These are phyloP conservation scores for Solanum sitiens DNA, from an alignment of 257 asterid species.

Conservation along the genomic window DNA sequence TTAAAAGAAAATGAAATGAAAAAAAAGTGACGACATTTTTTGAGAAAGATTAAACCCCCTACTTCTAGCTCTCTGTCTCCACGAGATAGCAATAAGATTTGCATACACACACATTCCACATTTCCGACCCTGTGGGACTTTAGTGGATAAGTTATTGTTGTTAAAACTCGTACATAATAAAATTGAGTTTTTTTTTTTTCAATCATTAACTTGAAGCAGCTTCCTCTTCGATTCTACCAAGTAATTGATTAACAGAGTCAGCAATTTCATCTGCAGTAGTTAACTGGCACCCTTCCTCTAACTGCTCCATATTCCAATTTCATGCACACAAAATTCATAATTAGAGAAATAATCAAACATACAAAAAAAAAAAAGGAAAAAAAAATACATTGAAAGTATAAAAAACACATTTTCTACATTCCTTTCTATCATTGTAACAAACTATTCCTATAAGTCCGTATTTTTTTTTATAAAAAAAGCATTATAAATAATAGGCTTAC, in stretches of 20 bases:
- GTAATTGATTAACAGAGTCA: conserved; percentile 31
- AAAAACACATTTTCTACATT: background rate
- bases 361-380: too few species aligned
- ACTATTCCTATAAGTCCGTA: background rate
- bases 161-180: background rate
- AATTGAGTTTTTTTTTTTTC: background rate
- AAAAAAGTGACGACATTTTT: background rate
- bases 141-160: background rate
- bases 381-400: background rate
- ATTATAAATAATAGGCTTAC: background rate
- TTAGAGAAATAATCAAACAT: background rate
- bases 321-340: background rate
- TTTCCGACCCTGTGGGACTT: background rate
- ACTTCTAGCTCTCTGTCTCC: background rate
- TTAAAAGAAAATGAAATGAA: background rate
- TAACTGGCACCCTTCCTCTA: conserved; percentile 41
- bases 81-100: background rate
- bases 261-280: conserved; percentile 37
- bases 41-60: background rate
- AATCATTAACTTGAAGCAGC: conserved; percentile 11
- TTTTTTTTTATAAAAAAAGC: too few species aligned
- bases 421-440: background rate
- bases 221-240: conserved; percentile 27
- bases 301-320: conserved; percentile 5
- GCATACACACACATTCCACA: accelerated